These are phyloP conservation scores for Naganishia onofrii DNA, from an alignment of 768 basidiomycete species.

Conservation along the genomic window DNA sequence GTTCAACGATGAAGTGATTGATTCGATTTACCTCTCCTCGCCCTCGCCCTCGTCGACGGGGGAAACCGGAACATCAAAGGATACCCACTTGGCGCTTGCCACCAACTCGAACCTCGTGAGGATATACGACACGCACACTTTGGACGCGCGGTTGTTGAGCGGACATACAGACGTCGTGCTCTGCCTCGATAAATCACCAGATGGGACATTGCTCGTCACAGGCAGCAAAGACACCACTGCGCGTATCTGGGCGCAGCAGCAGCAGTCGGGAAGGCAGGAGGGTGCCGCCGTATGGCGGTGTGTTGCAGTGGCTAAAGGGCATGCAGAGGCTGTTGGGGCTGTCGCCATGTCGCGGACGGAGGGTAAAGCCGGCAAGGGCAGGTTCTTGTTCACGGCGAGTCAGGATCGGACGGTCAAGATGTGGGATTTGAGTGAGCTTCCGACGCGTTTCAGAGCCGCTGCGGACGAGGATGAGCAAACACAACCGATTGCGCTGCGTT, in stretches of 20 bases:
- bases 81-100: conserved; percentile 84
- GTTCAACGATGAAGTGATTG: conserved; percentile 97
- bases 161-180: conserved; percentile 92
- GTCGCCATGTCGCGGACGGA: background rate
- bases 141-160: conserved; percentile 79
- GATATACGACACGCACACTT: conserved; percentile 70
- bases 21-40: conserved; percentile 70
- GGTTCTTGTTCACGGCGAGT: conserved; percentile 89
- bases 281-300: too few species aligned
- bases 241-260: conserved; percentile 72
- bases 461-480: conserved; percentile 25
- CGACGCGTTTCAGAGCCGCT: conserved; percentile 23
- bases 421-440: conserved; percentile 72
- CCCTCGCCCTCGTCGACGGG: conserved; percentile 34
- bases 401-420: conserved; percentile 98
- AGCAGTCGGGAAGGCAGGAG: too few species aligned
- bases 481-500: conserved; percentile 60
- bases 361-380: conserved; percentile 40
- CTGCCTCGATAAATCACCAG: conserved; percentile 67
- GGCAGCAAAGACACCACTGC: conserved; percentile 90
- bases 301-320: conserved; percentile 84
- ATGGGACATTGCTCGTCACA: conserved; percentile 73
- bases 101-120: conserved; percentile 95
- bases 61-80: conserved; percentile 40
- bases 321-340: conserved; percentile 56